Evolutionary conservation across 2,329 filamentous ascomycete species (phyloP).

Genomic region (Chaetomium strumarium): DNA sequence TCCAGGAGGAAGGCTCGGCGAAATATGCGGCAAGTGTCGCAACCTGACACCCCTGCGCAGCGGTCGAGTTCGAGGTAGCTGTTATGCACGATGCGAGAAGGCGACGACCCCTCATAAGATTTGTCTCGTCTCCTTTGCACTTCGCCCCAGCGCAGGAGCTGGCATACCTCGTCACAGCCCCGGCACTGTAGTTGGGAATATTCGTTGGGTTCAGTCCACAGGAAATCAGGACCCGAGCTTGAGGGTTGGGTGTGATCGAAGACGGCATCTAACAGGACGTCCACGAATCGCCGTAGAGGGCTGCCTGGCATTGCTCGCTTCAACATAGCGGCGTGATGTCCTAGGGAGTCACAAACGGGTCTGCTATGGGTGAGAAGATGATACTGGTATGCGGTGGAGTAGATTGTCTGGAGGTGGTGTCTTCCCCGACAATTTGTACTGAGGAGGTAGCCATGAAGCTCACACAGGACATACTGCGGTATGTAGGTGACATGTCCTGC

Average conservation of each 20-base stretch:
- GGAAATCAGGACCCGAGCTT: conserved; percentile 5
- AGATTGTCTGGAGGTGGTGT: too few species aligned
- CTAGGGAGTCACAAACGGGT: not conserved
- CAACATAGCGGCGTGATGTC: not conserved
- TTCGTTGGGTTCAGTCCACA: conserved; percentile 15
- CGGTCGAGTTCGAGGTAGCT: conserved; percentile 22
- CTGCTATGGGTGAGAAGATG: not conserved
- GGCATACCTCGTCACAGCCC: conserved; percentile 19
- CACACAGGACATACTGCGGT: not conserved
- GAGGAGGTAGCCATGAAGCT: too few species aligned
- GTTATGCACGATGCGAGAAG: conserved; percentile 17
- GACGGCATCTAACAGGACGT: conserved; percentile 2
- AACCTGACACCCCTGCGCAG: conserved; percentile 17
- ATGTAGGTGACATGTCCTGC: too few species aligned
- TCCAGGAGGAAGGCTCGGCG: conserved; percentile 23
- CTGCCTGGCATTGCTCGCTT: conserved; percentile 1
- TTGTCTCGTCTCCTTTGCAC: conserved; percentile 18
- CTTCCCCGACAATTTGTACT: too few species aligned
- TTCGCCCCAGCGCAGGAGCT: conserved; percentile 24
- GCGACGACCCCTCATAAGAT: conserved; percentile 18
- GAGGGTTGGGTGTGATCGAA: not conserved
- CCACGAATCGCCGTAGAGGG: conserved; percentile 5
- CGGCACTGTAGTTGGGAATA: conserved; percentile 19
- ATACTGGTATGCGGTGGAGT: too few species aligned
- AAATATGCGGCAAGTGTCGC: conserved; percentile 22